These are phyloP conservation scores for Dryadomyces quercivorus DNA, from an alignment of 2,329 filamentous ascomycete species.

Conservation along the genomic window DNA sequence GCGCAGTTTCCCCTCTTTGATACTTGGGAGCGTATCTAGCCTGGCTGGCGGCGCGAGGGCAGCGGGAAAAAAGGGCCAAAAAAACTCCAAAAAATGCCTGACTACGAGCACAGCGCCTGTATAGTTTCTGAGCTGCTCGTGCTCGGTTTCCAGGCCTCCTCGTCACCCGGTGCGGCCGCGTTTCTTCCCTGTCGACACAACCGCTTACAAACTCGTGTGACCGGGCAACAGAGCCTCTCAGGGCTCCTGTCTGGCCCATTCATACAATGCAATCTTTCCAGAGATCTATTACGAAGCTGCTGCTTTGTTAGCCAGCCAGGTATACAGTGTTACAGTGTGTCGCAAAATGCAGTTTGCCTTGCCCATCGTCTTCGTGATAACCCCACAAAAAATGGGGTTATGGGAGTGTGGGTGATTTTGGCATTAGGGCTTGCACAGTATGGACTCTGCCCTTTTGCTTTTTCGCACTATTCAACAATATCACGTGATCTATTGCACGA, in stretches of 20 bases:
- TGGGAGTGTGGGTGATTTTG: background rate
- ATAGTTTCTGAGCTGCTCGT: too few relatives aligned
- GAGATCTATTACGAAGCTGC: too few relatives aligned
- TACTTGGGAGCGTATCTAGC: constrained; percentile 1
- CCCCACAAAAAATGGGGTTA: background rate
- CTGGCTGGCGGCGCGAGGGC: background rate
- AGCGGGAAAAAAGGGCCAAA: background rate
- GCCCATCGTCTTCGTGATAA: background rate
- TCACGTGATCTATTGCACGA: background rate
- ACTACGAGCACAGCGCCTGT: too few relatives aligned
- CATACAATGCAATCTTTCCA: too few relatives aligned
- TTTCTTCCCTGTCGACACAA: too few relatives aligned
- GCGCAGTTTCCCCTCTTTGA: constrained; percentile 1
- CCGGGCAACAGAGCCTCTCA: too few relatives aligned
- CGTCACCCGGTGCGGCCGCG: too few relatives aligned
- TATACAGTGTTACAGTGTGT: constrained; percentile 2
- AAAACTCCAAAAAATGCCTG: background rate
- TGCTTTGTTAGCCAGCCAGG: background rate
- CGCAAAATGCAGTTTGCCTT: background rate
- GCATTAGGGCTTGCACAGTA: background rate
- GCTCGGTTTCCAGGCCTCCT: too few relatives aligned
- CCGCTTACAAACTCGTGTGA: too few relatives aligned
- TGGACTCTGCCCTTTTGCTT: background rate
- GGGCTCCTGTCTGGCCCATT: too few relatives aligned
- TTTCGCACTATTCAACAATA: background rate